These are phyloP conservation scores for Mercurialis annua DNA, from an alignment of 345 rosid genomes.

Conservation along the genomic window DNA sequence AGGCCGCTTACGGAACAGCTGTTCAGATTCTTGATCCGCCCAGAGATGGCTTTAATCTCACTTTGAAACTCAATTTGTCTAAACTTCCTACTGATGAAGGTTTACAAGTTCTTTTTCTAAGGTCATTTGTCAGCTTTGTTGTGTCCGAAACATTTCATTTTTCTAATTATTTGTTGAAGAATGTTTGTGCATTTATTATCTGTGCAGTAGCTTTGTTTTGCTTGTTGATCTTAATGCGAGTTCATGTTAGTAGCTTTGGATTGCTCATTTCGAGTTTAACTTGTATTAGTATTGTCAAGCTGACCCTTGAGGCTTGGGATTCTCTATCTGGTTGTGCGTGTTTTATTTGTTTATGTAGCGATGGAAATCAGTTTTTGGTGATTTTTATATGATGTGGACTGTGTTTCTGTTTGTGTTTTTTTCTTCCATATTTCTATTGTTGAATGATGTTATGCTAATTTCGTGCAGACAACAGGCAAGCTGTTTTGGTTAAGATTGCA, in stretches of 20 bases:
- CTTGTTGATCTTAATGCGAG: not conserved
- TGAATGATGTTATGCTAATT: constrained; percentile 10
- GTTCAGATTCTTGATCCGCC: constrained; percentile 99
- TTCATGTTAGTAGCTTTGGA: not conserved
- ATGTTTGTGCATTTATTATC: too few species aligned
- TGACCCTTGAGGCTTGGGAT: not conserved
- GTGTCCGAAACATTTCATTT: constrained; percentile 6
- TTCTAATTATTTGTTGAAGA: not conserved
- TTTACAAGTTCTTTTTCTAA: constrained; percentile 45
- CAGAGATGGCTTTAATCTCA: constrained; percentile 88
- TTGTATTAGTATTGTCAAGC: not conserved
- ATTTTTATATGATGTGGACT: constrained; percentile 1
- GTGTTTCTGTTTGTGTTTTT: not conserved
- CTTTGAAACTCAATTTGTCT: constrained; percentile 80
- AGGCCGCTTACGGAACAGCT: constrained; percentile 63
- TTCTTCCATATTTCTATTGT: not conserved
- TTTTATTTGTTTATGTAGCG: not conserved
- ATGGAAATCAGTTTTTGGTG: not conserved
- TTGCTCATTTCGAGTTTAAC: not conserved
- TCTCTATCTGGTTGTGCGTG: not conserved
- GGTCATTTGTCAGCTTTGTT: constrained; percentile 43
- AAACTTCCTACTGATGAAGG: constrained; percentile 94
- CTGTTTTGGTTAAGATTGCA: constrained; percentile 69
- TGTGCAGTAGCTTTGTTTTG: too few species aligned
- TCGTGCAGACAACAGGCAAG: constrained; percentile 52